Evolutionary conservation across 2,329 filamentous ascomycete species (phyloP).

Genomic region (Plenodomus lindquistii): DNA sequence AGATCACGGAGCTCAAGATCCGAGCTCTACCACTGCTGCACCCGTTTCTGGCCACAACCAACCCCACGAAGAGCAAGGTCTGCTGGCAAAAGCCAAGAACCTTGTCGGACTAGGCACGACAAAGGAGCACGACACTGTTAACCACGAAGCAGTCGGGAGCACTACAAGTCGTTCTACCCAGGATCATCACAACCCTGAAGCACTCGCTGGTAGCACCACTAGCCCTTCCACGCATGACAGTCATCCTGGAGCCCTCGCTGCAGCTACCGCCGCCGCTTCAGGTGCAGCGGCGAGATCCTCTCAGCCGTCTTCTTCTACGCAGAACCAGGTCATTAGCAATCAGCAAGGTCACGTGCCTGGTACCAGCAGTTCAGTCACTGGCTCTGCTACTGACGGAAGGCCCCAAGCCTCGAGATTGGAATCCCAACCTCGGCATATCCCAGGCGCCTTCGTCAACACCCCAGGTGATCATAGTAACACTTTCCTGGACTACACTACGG

Average conservation of each 20-base stretch:
- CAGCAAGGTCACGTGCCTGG: constrained; percentile 23
- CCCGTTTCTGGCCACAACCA: not conserved
- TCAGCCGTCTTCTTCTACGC: constrained; percentile 1
- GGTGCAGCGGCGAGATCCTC: constrained; percentile 7
- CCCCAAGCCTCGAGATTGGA: constrained; percentile 36
- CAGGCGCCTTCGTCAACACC: constrained; percentile 39
- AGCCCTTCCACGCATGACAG: constrained; percentile 9
- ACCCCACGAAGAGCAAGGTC: not conserved
- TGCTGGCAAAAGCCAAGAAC: not conserved
- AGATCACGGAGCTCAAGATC: constrained; percentile 4
- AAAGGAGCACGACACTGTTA: not conserved
- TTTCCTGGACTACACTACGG: constrained; percentile 19
- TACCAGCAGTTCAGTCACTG: not conserved
- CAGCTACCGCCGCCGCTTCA: constrained; percentile 14
- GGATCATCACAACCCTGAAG: not conserved
- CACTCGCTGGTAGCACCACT: not conserved
- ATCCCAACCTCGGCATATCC: constrained; percentile 38
- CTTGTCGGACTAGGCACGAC: not conserved
- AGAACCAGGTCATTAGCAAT: constrained; percentile 17
- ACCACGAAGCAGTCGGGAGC: not conserved
- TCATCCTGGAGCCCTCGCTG: constrained; percentile 24
- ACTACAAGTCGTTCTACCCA: not conserved
- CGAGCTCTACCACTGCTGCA: not conserved
- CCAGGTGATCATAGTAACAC: constrained; percentile 33
- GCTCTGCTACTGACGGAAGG: constrained; percentile 2